Base-by-base conservation (phyloP, 2,329 filamentous ascomycete species). In the Pseudogymnoascus sp. region DNA sequence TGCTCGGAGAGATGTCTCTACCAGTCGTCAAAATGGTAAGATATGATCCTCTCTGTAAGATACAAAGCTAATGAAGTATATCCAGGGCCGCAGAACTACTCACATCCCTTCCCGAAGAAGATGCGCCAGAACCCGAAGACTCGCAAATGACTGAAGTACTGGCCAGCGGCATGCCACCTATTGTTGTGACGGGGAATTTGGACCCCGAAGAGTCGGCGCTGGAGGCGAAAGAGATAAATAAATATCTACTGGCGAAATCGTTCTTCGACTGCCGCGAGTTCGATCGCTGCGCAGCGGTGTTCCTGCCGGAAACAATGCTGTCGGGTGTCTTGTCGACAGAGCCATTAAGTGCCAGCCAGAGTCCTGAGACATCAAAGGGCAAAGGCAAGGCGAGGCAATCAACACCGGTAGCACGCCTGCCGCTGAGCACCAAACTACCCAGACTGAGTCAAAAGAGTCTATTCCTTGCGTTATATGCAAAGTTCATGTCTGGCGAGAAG, bases 1-100 rank as follows among this genome's bases (percentile, higher is more conserved):
- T 97, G 92, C 77, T 96, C 92, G 1, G 94, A 99, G 73, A 82
- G 94, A 74, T 96, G 94, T 74, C 83, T 99, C 11, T 97, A 97
- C 72, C 92, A 97, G 71, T 94, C 93, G 5, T 88, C 94, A 28
- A 97, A 97, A 85, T 99, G 94, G 94, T 96, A 74, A 62, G 70
- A 38, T 39, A 41, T 11, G 2, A 22, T 60, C 14, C 61, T 59
- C 33, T 28, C 39, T 59, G 30, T 16, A 30, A 62, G 58, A 25
- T 41, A 23, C 60, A 23, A 19, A 66, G 23, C 67, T 69, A 55
- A 70, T 36, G 35, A 65, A 39, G 23, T 38, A 52, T 22, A 19
- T 49, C 2, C 72, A 97, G 93, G 93, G 91, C 92, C 58, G 93
- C 94, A 69, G 94, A 99, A 77, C 86, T 97, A 67, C 85, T 97